These are phyloP conservation scores for Diaporthe aspalathi DNA, from an alignment of 2,329 filamentous ascomycete species.

Conservation along the genomic window DNA sequence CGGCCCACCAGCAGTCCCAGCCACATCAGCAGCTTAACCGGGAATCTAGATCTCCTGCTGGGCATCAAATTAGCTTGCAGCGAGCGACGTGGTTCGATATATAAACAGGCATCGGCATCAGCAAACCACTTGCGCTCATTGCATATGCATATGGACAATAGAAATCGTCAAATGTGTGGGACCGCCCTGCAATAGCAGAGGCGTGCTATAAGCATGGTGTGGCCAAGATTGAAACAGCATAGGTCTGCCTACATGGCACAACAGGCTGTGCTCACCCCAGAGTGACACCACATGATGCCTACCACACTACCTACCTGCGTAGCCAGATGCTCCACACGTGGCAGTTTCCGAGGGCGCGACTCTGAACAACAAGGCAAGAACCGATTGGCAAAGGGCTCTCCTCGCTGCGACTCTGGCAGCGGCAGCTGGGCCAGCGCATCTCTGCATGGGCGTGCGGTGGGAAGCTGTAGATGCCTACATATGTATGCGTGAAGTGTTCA, in stretches of 20 bases:
- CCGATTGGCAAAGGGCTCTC: background rate
- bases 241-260: background rate
- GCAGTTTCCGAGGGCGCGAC: background rate
- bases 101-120: background rate
- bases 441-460: background rate
- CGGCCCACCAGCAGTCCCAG: slow-evolving; percentile 11
- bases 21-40: background rate
- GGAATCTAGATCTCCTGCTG: background rate
- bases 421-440: slow-evolving; percentile 15
- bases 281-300: slow-evolving; percentile 4
- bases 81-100: background rate
- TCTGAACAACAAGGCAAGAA: background rate
- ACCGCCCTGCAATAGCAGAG: background rate
- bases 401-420: background rate
- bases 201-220: background rate
- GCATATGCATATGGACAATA: no score
- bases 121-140: no score
- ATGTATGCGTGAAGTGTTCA: background rate
- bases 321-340: slow-evolving; percentile 22
- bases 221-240: background rate
- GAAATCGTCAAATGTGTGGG: background rate
- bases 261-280: slow-evolving; percentile 5
- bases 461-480: background rate
- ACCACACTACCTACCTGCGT: no score
- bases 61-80: no score